A percentile compares a stretch with the other conserved stretches of the same genome.
Evolutionary conservation across 75 land plant genomes (phyloP).

Genomic region (Picea sitchensis): DNA sequence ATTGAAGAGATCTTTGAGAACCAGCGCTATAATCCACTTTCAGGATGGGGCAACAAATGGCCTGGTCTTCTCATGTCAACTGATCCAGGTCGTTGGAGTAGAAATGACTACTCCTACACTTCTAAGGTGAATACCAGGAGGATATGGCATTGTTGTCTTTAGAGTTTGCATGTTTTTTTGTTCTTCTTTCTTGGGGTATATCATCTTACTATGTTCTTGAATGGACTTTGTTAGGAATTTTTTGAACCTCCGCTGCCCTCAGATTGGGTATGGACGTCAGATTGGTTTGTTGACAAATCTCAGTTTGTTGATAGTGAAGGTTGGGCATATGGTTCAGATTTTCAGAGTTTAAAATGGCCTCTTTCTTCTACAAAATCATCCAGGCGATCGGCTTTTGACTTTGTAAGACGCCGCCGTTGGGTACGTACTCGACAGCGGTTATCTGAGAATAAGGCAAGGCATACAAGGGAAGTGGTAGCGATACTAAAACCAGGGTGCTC

Average conservation of each 20-base stretch:
- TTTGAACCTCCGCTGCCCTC: constrained; percentile 62
- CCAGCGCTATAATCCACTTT: constrained; percentile 68
- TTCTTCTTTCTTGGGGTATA: not conserved
- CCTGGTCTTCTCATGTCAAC: constrained; percentile 36
- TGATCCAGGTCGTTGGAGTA: constrained; percentile 87
- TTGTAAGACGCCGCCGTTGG: constrained; percentile 77
- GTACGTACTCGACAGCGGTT: constrained; percentile 52
- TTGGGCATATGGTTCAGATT: constrained; percentile 87
- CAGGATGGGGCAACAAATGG: constrained; percentile 76
- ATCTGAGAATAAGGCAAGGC: constrained; percentile 19
- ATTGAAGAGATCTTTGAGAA: constrained; percentile 76
- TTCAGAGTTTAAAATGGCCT: constrained; percentile 59
- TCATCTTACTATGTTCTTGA: constrained; percentile 8
- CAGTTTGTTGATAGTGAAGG: constrained; percentile 72
- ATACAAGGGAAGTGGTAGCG: constrained; percentile 36
- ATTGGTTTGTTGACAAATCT: constrained; percentile 63
- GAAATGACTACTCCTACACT: constrained; percentile 54
- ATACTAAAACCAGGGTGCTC: constrained; percentile 59
- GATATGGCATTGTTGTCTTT: not conserved
- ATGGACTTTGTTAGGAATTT: constrained; percentile 72
- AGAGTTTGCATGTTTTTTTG: not conserved
- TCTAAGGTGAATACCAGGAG: constrained; percentile 31
- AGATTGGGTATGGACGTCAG: constrained; percentile 77
- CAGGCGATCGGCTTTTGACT: constrained; percentile 57
- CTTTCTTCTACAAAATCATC: constrained; percentile 45